phyloP scores from a whole-genome alignment of 805 yeast species.

The Metschnikowia dekortorum region DNA sequence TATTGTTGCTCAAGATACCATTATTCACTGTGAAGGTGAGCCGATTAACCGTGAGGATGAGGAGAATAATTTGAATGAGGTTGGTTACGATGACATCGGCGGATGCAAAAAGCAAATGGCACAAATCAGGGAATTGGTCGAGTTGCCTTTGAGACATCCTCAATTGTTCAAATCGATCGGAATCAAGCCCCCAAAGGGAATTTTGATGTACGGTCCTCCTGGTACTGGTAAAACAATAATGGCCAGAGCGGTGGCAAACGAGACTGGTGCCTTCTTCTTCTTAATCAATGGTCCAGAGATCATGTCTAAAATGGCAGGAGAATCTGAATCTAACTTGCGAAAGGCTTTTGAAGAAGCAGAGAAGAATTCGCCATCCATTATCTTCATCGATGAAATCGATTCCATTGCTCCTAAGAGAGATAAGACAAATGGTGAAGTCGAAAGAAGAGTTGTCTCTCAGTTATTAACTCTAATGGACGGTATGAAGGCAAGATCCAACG shows the following conservation, averaged over 20 bases:
- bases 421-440: slow-evolving; percentile 99
- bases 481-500: slow-evolving; percentile 98
- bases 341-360: slow-evolving; percentile 99
- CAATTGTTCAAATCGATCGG: slow-evolving; percentile 97
- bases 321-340: slow-evolving; percentile 93
- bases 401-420: slow-evolving; percentile 99
- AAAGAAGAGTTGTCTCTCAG: slow-evolving; percentile 98
- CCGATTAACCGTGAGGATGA: slow-evolving; percentile 98
- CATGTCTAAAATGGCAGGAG: slow-evolving; percentile 99
- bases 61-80: slow-evolving; percentile 93
- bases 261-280: slow-evolving; percentile 98
- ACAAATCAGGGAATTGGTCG: slow-evolving; percentile 97
- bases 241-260: slow-evolving; percentile 99
- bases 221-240: slow-evolving; percentile 99
- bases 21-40: slow-evolving; percentile 98
- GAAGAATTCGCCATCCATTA: slow-evolving; percentile 96
- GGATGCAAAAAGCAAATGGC: slow-evolving; percentile 99
- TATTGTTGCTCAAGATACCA: slow-evolving; percentile 96
- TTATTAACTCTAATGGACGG: slow-evolving; percentile 98
- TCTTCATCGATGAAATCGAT: slow-evolving; percentile 97
- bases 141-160: slow-evolving; percentile 96
- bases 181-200: slow-evolving; percentile 98
- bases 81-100: slow-evolving; percentile 98
- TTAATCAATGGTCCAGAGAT: slow-evolving; percentile 98
- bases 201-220: slow-evolving; percentile 97